These are phyloP conservation scores for Thuidium tamariscinum DNA, from an alignment of 225 moss, liverwort and hornwort genomes.

Conservation along the genomic window DNA sequence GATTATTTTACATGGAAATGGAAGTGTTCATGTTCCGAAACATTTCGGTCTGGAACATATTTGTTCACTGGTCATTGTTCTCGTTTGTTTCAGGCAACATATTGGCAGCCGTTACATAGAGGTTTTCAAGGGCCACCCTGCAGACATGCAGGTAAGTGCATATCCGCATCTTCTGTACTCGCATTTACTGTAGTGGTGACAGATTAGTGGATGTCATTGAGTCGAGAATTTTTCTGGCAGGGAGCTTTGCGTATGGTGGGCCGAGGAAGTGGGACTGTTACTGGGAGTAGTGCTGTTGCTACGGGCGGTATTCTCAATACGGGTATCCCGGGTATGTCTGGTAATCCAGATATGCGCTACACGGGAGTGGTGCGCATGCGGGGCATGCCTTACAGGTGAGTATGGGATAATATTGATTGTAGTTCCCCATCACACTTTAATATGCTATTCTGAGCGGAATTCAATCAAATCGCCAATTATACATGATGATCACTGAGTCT, in stretches of 20 bases:
- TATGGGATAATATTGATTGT: background rate
- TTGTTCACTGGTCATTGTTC: background rate
- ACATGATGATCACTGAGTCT: background rate
- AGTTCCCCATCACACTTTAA: background rate
- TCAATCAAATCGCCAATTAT: no score
- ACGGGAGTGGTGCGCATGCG: slow-evolving; percentile 99
- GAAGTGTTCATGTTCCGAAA: background rate
- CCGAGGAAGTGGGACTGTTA: slow-evolving; percentile 84
- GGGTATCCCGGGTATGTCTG: slow-evolving; percentile 98
- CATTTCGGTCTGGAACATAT: background rate
- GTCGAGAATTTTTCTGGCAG: slow-evolving; percentile 32
- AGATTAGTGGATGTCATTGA: slow-evolving; percentile 23
- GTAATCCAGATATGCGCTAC: slow-evolving; percentile 99
- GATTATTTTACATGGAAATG: background rate
- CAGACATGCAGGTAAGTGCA: slow-evolving; percentile 90
- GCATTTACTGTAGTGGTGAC: background rate
- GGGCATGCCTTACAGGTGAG: slow-evolving; percentile 99
- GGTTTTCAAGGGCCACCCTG: slow-evolving; percentile 98
- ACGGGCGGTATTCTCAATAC: slow-evolving; percentile 77
- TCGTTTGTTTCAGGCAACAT: slow-evolving; percentile 62
- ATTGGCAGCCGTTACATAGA: slow-evolving; percentile 99
- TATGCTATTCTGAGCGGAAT: background rate
- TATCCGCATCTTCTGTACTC: background rate
- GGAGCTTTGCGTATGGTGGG: slow-evolving; percentile 99
- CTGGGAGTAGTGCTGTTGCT: slow-evolving; percentile 40